Evolutionary conservation across 257 asterid genomes (phyloP).

Genomic region (Solanum medicagineum): DNA sequence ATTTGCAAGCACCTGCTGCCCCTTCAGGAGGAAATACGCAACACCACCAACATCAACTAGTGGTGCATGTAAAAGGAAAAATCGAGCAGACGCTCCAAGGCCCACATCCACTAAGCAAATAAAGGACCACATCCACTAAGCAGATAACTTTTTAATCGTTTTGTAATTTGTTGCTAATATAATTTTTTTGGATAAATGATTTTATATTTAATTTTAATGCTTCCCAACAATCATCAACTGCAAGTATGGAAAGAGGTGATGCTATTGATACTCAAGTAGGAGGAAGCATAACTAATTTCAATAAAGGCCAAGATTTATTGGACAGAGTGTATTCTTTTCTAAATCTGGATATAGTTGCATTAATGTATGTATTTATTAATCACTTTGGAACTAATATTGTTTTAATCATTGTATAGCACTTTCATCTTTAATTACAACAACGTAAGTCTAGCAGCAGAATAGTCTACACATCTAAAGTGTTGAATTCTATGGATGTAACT

Average conservation of each 20-base stretch:
- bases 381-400: not conserved
- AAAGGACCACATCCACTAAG: not conserved
- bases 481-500: not conserved
- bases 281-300: too few relatives aligned
- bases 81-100: too few relatives aligned
- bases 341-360: not conserved
- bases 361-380: not conserved
- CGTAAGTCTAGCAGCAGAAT: too few relatives aligned
- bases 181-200: not conserved
- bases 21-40: not conserved
- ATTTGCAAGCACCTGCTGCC: too few relatives aligned
- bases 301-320: too few relatives aligned
- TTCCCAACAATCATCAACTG: not conserved
- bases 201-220: not conserved
- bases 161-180: too few relatives aligned
- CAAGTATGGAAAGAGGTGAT: not conserved
- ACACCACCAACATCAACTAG: too few relatives aligned
- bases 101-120: fast-evolving
- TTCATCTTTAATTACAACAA: too few relatives aligned
- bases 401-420: not conserved
- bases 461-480: not conserved
- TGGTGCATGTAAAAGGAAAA: too few relatives aligned
- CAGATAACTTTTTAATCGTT: fast-evolving
- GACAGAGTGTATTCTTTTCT: not conserved
- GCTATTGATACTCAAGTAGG: too few relatives aligned